These are phyloP conservation scores for Pleurotus djamor DNA, from an alignment of 768 basidiomycete species.

Conservation along the genomic window DNA sequence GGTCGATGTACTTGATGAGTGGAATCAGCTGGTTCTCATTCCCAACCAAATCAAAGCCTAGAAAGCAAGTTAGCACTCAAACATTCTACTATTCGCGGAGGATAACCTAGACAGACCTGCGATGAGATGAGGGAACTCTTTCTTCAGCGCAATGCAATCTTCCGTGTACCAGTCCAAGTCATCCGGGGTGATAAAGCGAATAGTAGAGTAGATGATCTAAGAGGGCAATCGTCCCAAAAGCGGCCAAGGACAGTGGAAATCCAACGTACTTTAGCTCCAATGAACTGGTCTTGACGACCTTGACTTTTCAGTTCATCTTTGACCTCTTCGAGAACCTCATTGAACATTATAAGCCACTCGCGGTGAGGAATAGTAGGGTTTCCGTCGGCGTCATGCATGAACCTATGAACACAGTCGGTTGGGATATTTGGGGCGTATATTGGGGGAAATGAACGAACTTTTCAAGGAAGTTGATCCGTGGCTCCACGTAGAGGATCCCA, in stretches of 20 bases:
- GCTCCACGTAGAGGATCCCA: conserved; percentile 71
- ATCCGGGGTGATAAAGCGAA: conserved; percentile 52
- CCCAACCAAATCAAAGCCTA: conserved; percentile 83
- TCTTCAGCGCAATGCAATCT: conserved; percentile 72
- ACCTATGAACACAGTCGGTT: conserved; percentile 28
- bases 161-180: conserved; percentile 66
- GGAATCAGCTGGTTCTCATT: conserved; percentile 62
- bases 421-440: not conserved
- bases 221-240: not conserved
- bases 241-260: too few relatives aligned
- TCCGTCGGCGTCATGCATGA: conserved; percentile 57
- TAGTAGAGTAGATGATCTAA: conserved; percentile 71
- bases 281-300: conserved; percentile 58
- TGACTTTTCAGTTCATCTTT: conserved; percentile 46
- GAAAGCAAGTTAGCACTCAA: not conserved
- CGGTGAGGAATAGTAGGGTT: conserved; percentile 55
- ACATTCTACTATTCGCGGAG: not conserved
- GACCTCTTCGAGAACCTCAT: conserved; percentile 48
- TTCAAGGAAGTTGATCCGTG: conserved; percentile 60
- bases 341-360: conserved; percentile 56
- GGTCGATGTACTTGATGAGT: conserved; percentile 59
- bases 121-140: conserved; percentile 72
- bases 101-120: conserved; percentile 48
- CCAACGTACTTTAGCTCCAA: conserved; percentile 56
- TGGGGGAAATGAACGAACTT: conserved; percentile 35